Percentiles rank a stretch among this genome's conserved stretches.
Conservation (phyloP, 2,329 filamentous ascomycete genomes). For the Neopestalotiopsis sp. region DNA sequence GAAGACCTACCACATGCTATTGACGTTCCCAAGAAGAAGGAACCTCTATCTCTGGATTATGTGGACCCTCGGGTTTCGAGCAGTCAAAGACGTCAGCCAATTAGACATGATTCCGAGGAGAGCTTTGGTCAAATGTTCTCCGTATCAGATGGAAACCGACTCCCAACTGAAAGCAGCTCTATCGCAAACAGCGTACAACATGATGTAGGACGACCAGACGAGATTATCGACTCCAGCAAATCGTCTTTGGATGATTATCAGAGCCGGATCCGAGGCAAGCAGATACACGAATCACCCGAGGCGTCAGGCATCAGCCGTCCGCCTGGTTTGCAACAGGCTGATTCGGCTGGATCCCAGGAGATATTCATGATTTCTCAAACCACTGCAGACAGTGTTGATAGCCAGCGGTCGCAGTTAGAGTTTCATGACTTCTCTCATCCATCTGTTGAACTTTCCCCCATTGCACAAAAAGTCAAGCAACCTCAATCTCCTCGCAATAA, state of each 20-base stretch:
- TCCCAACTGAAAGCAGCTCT: slow-evolving; percentile 42
- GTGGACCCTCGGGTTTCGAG: slow-evolving; percentile 37
- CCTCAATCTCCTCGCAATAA: slow-evolving; percentile 22
- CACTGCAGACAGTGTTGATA: slow-evolving; percentile 34
- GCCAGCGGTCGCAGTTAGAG: slow-evolving; percentile 23
- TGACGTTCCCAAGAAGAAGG: slow-evolving; percentile 54
- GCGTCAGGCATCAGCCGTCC: slow-evolving; percentile 24
- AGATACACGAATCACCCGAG: slow-evolving; percentile 37
- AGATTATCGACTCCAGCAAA: slow-evolving; percentile 7
- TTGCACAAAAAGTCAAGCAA: slow-evolving; percentile 20
- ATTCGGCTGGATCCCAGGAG: slow-evolving; percentile 31
- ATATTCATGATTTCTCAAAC: slow-evolving; percentile 37
- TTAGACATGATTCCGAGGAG: slow-evolving; percentile 61
- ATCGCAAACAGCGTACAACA: slow-evolving; percentile 27
- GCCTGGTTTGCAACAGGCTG: slow-evolving; percentile 25
- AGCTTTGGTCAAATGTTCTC: slow-evolving; percentile 65
- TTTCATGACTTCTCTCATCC: slow-evolving; percentile 14
- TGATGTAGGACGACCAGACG: neutral
- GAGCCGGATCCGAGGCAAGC: slow-evolving; percentile 50
- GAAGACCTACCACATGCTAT: slow-evolving; percentile 52
- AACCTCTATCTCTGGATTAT: slow-evolving; percentile 42
- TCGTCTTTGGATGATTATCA: slow-evolving; percentile 44
- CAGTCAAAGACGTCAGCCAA: slow-evolving; percentile 32
- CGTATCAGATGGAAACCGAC: slow-evolving; percentile 54
- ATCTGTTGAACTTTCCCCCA: slow-evolving; percentile 18